Conservation (phyloP, 208 protist species). For the Leishmania aethiopica region DNA sequence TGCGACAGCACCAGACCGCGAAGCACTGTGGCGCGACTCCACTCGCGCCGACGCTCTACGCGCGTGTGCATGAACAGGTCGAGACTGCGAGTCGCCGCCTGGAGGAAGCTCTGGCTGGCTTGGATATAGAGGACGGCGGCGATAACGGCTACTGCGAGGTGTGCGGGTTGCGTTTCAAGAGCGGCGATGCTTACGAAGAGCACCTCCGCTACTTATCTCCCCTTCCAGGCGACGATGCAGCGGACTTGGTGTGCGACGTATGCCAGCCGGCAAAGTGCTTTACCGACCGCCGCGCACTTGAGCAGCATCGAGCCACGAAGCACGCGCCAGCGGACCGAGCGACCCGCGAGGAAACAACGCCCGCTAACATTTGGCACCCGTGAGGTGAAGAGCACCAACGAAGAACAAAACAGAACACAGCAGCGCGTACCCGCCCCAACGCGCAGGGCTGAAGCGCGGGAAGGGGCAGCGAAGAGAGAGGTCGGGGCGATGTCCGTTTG, state of each 20-base stretch:
- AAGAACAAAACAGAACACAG: no score
- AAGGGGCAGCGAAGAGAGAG: no score
- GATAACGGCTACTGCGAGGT: slow-evolving; percentile 26
- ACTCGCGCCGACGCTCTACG: slow-evolving; percentile 30
- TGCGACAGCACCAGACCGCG: slow-evolving; percentile 26
- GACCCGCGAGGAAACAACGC: neutral
- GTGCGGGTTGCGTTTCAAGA: slow-evolving; percentile 40
- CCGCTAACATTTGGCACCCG: neutral
- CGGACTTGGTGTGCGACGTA: slow-evolving; percentile 14
- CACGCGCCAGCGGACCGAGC: neutral
- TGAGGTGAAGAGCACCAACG: no score
- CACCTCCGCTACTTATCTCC: slow-evolving; percentile 45
- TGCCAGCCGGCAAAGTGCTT: slow-evolving; percentile 30
- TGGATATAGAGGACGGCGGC: neutral
- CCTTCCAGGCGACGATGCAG: slow-evolving; percentile 16
- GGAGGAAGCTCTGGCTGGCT: neutral
- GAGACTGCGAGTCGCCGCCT: neutral
- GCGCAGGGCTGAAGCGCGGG: no score
- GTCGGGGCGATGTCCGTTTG: no score
- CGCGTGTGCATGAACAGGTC: slow-evolving; percentile 38
- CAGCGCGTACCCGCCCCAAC: no score
- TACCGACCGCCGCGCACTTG: slow-evolving; percentile 36
- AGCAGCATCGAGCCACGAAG: slow-evolving; percentile 38
- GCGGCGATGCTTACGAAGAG: slow-evolving; percentile 30
- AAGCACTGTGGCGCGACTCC: slow-evolving; percentile 30